Base-by-base conservation (phyloP, 139 green algal species). In the Haematococcus sp. region DNA sequence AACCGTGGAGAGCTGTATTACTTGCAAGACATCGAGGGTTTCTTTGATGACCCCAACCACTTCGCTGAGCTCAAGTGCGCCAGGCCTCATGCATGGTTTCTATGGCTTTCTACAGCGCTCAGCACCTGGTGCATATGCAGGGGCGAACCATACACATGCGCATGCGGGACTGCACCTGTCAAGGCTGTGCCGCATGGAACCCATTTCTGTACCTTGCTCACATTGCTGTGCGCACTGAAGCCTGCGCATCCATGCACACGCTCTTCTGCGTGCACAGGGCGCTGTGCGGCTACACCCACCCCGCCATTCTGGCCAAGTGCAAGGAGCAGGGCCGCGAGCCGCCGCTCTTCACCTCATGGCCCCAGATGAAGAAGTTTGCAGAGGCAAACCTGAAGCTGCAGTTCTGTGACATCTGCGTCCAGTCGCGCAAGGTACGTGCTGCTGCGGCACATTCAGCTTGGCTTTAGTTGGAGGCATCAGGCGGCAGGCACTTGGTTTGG, bases 401-500 rank as follows among this genome's bases (percentile, higher is more conserved):
- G 46, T 94, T 98, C 71, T 98, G 95, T 74, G 84, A 94, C 67
- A 83, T 98, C 32, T 98, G 95, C 81, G 67, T 98, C 30, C 91
- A 89, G 61, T 78, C 88, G 19, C 80, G 94, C 52, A 97, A 97
- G 91, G 91, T 94, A 71, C 17, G 54, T 61, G 46, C 17, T 55
- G 15, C 17, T 55, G 46, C 46, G 15, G 46, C 46, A 17, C 46
- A 55, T 17, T 23, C 15, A 55, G 15, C 15, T 55, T 15, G 15
- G 17, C 46, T 55, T 25, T 5, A 68, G 61, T 9, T 13, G 20
- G 19, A 32, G 19, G 16, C 23, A n/a, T 63, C 55, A 63, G 55
- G n/a, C n/a, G n/a, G n/a, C n/a, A n/a, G n/a, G n/a, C n/a, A n/a
- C n/a, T n/a, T n/a, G n/a, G n/a, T n/a, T n/a, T n/a, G n/a, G n/a